Evolutionary conservation across 148 eudicot species (phyloP), one percentile per base, ranked within the genome.

Genomic region (Talinum fruticosum): DNA sequence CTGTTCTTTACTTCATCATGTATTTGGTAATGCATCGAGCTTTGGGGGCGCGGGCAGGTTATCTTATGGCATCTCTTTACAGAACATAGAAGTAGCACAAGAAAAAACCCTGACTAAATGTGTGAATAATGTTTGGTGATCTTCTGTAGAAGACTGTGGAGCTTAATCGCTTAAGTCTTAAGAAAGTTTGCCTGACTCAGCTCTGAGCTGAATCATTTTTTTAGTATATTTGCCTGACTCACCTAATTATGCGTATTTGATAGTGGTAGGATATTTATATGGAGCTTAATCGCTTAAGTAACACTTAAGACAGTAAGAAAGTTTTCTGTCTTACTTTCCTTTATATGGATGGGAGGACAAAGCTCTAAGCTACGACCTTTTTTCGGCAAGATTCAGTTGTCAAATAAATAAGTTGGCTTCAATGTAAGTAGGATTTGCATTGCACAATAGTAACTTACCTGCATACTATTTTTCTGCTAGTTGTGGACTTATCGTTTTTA

Each of bases 101-200:
- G 73, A 32, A 47, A 70, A 70, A 1, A 69, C 32, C 32, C 65
- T 37, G 13, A 3, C 24, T n/a, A 18, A 28, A 26, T 68, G 33
- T 34, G 65, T 7, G 32, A 76, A 76, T 71, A 26, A 66, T 33
- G 32, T n/a, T 28, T 59, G 49, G 38, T 66, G 69, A 32, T 62
- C 24, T 76, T 70, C 16, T 36, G 72, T 76, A 94, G 98, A 94
- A 92, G 98, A 90, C 97, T 47, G 98, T 92, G 6, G 97, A 92
- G 79, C 36, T 65, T 65, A 35, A 65, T 4, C 19, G 29, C 18
- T 65, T 16, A n/a, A n/a, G n/a, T n/a, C n/a, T n/a, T n/a, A n/a
- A n/a, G n/a, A n/a, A n/a, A n/a, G n/a, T n/a, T n/a, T n/a, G n/a
- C n/a, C n/a, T n/a, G n/a, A n/a, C n/a, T n/a, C n/a, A n/a, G n/a